Evolutionary conservation across 2,329 filamentous ascomycete species (phyloP).

Genomic region (Knoxdaviesia capensis): DNA sequence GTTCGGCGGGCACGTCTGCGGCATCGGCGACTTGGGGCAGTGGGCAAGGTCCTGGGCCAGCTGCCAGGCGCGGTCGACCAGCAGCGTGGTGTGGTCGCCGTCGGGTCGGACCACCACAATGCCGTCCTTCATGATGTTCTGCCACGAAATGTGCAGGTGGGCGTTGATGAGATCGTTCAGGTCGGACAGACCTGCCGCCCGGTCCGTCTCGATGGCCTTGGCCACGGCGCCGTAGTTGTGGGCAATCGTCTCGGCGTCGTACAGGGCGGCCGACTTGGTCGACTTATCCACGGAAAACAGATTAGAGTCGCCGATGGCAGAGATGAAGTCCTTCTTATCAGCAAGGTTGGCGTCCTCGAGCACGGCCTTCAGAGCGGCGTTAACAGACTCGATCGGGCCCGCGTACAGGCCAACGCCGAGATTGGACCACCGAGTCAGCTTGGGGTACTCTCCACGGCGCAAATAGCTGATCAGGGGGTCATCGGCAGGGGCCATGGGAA

Average conservation of each 20-base stretch:
- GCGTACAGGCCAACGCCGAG: constrained; percentile 54
- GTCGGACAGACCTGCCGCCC: constrained; percentile 38
- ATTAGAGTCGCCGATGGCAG: constrained; percentile 31
- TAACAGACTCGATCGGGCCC: constrained; percentile 44
- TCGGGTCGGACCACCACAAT: constrained; percentile 68
- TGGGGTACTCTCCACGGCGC: constrained; percentile 54
- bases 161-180: constrained; percentile 62
- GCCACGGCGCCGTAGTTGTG: constrained; percentile 47
- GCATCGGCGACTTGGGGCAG: constrained; percentile 55
- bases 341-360: constrained; percentile 34
- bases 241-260: constrained; percentile 42
- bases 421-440: constrained; percentile 53
- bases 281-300: constrained; percentile 45
- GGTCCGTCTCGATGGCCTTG: constrained; percentile 35
- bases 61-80: constrained; percentile 48
- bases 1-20: constrained; percentile 71
- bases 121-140: constrained; percentile 55
- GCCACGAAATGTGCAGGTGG: constrained; percentile 73
- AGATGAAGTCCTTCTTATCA: constrained; percentile 39
- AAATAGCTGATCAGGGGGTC: constrained; percentile 54
- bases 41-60: constrained; percentile 57
- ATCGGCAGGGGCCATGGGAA: constrained; percentile 65
- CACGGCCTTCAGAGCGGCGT: constrained; percentile 38
- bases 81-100: constrained; percentile 50
- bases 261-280: constrained; percentile 55